Evolutionary conservation across 768 basidiomycete species (phyloP).

Genomic region (Pulveroboletus sp.): DNA sequence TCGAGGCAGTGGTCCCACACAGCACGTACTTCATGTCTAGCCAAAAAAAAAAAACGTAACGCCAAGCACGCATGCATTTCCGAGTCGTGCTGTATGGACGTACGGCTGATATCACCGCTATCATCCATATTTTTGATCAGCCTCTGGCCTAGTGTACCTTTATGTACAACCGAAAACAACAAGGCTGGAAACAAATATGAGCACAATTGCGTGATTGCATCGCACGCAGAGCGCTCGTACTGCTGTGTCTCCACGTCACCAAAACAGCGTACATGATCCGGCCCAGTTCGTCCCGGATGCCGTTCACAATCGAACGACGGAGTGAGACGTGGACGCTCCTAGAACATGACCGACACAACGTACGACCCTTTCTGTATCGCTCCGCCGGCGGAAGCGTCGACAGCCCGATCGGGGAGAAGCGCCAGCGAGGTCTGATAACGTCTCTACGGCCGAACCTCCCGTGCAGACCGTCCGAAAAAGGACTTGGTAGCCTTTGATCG

Average conservation of each 20-base stretch:
- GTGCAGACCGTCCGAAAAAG: slow-evolving; percentile 1
- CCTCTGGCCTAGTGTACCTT: background rate
- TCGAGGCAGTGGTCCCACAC: background rate
- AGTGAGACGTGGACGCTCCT: background rate
- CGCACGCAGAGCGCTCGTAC: background rate
- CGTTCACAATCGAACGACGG: background rate
- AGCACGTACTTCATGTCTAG: background rate
- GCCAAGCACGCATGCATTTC: too few species aligned
- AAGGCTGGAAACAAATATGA: background rate
- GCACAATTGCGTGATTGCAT: background rate
- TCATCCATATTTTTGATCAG: slow-evolving; percentile 7
- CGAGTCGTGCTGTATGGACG: too few species aligned
- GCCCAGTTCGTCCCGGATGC: background rate
- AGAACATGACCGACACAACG: background rate
- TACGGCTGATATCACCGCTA: background rate
- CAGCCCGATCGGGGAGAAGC: background rate
- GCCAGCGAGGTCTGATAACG: background rate
- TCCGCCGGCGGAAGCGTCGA: background rate
- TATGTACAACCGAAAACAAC: background rate
- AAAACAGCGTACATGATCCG: too few species aligned
- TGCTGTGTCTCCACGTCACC: background rate
- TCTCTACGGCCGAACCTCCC: too few species aligned
- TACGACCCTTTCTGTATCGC: background rate
- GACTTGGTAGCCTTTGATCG: slow-evolving; percentile 8
- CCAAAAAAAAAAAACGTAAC: too few species aligned